Base-by-base conservation (phyloP, 805 yeast species). In the Suhomyces xylopsoci region DNA sequence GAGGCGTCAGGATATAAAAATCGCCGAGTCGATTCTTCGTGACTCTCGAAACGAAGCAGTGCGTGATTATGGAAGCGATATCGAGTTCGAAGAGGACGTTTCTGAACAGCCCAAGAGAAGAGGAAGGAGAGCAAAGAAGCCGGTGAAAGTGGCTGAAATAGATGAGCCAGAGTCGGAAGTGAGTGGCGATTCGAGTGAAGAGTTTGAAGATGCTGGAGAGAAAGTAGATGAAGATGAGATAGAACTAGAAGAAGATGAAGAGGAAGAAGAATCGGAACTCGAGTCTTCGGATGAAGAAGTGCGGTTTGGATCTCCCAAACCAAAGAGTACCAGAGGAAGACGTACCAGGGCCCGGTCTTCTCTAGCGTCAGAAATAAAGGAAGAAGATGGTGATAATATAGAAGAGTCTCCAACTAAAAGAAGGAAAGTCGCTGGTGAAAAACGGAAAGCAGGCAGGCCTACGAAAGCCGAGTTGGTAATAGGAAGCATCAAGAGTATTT, bases 1-100 rank as follows among this genome's bases (percentile, higher is more conserved):
- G 41, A 69, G 70, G 22, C 70, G 68, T 7, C 76, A 76, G 44
- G 83, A 81, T 34, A 50, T 61, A 24, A 58, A 62, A 14, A 58
- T 83, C 32, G 85, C 86, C 0, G 83, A 81, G 42, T 47, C 59
- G 9, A 68, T 71, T 17, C 65, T 73, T 15, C 42, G 50, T 28
- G 59, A 60, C 28, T 67, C 75, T 1, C 48, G 64, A 44, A 52
- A 53, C 6, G 53, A 54, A 15, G 19, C 42, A 8, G 22, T 19
- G 3, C 7, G 42, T 8, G 58, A 57, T 9, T 62, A 63, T 43
- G 67, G 66, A 4, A 59, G 62, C 40, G 66, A 64, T 41, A 61
- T 62, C 8, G 65, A 59, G 49, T 50, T 63, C 22, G 65, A 62
- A 41, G 63, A 60, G 36, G 68, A 64, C 46, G 38, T 58, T 30